These are phyloP conservation scores for Citrus mangshanensis DNA, from an alignment of 345 rosid genomes.

Conservation along the genomic window DNA sequence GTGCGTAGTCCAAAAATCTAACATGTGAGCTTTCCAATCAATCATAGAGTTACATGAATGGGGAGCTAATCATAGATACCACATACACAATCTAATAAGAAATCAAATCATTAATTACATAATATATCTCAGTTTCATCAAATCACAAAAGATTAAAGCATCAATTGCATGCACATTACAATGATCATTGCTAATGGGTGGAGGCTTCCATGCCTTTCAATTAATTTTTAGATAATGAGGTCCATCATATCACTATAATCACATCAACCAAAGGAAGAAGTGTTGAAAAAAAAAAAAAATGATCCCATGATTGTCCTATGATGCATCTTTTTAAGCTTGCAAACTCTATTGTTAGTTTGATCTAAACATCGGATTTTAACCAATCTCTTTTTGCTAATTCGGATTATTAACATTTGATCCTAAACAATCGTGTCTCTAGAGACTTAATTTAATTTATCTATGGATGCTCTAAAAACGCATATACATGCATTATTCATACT, in stretches of 20 bases:
- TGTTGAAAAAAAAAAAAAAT: not conserved
- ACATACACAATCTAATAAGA: constrained; percentile 13
- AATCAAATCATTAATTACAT: not conserved
- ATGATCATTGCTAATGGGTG: constrained; percentile 17
- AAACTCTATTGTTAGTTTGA: not conserved
- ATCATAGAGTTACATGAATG: constrained; percentile 20
- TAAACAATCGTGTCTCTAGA: not conserved
- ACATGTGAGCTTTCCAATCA: constrained; percentile 32
- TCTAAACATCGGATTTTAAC: not conserved
- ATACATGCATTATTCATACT: not conserved
- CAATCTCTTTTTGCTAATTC: not conserved
- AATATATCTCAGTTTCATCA: not conserved
- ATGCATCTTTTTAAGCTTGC: not conserved
- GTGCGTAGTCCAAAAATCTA: constrained; percentile 15
- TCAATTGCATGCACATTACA: constrained; percentile 14
- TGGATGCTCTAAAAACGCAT: not conserved
- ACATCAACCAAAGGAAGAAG: not conserved
- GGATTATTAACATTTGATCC: not conserved
- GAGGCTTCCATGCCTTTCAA: not conserved
- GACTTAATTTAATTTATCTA: not conserved
- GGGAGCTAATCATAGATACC: constrained; percentile 29
- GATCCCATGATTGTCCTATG: constrained; percentile 6
- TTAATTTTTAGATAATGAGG: not conserved
- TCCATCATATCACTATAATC: constrained; percentile 2
- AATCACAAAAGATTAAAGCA: constrained; percentile 1